These are phyloP conservation scores for Penicillium brasilianum DNA, from an alignment of 2,329 filamentous ascomycete species.

Conservation along the genomic window DNA sequence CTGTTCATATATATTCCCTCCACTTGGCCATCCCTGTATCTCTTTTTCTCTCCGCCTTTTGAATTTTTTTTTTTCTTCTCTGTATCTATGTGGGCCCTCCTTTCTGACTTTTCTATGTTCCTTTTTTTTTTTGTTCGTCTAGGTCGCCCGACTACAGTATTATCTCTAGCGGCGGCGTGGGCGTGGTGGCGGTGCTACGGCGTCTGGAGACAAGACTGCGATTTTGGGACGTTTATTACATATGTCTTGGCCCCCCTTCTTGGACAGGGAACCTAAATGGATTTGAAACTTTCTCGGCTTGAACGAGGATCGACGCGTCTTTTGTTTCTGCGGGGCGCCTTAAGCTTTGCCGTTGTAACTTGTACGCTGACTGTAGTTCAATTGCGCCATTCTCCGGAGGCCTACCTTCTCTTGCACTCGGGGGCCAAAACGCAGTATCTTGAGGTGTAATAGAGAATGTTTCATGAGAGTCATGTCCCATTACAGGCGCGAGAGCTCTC, in stretches of 20 bases:
- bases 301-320: neutral
- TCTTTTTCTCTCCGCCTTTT: conserved; percentile 5
- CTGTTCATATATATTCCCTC: conserved; percentile 25
- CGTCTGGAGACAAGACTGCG: conserved; percentile 12
- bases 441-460: too few relatives aligned
- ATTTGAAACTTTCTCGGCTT: conserved; percentile 7
- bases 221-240: neutral
- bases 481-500: too few relatives aligned
- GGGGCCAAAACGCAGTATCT: neutral
- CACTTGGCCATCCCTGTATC: conserved; percentile 10
- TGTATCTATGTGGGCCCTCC: conserved; percentile 21
- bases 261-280: conserved; percentile 11
- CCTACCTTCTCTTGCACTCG: neutral
- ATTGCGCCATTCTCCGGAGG: neutral
- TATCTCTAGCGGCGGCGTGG: conserved; percentile 4
- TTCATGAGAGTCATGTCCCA: too few relatives aligned
- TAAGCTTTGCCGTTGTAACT: neutral
- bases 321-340: conserved; percentile 3
- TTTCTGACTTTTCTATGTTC: conserved; percentile 1
- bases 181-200: conserved; percentile 8
- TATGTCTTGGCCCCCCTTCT: neutral
- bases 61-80: neutral
- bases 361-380: neutral
- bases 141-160: neutral
- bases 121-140: conserved; percentile 4